These are phyloP conservation scores for Ceratopteris richardii DNA, from an alignment of 75 land plant species.

Conservation along the genomic window DNA sequence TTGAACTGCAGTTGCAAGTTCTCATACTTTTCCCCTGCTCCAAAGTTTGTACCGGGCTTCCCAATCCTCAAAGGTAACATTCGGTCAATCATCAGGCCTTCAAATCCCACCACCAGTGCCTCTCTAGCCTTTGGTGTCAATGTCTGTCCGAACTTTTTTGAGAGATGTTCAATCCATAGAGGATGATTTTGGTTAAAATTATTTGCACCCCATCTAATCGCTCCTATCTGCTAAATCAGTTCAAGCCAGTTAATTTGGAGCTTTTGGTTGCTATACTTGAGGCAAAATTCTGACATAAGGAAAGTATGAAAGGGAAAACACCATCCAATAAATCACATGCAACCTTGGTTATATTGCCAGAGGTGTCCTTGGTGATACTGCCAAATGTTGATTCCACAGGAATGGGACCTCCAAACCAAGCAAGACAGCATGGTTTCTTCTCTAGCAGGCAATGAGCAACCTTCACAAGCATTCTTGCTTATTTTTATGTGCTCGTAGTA, in stretches of 20 bases:
- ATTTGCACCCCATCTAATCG: constrained; percentile 32
- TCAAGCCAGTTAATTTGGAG: too few species aligned
- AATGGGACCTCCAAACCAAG: constrained; percentile 32
- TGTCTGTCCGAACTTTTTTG: constrained; percentile 8
- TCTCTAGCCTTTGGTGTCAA: constrained; percentile 6
- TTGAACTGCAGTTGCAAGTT: constrained; percentile 34
- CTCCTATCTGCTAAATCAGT: constrained; percentile 33
- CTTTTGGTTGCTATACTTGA: too few species aligned
- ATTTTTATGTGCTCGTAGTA: too few species aligned
- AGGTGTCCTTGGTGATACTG: constrained; percentile 16
- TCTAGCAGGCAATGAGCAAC: constrained; percentile 10
- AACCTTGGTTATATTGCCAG: constrained; percentile 32
- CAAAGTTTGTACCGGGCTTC: constrained; percentile 17
- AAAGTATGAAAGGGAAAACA: too few species aligned
- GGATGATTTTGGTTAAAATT: constrained; percentile 38
- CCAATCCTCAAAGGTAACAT: constrained; percentile 16
- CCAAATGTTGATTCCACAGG: constrained; percentile 32
- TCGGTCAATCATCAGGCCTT: constrained; percentile 14
- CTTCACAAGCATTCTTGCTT: too few species aligned
- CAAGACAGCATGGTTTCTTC: constrained; percentile 24
- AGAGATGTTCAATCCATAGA: constrained; percentile 22
- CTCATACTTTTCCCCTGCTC: constrained; percentile 9
- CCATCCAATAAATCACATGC: neutral
- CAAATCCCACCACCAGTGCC: constrained; percentile 20
- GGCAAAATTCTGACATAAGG: too few species aligned